phyloP scores from a whole-genome alignment of 768 basidiomycete genomes.

The Kwoniella europaea region DNA sequence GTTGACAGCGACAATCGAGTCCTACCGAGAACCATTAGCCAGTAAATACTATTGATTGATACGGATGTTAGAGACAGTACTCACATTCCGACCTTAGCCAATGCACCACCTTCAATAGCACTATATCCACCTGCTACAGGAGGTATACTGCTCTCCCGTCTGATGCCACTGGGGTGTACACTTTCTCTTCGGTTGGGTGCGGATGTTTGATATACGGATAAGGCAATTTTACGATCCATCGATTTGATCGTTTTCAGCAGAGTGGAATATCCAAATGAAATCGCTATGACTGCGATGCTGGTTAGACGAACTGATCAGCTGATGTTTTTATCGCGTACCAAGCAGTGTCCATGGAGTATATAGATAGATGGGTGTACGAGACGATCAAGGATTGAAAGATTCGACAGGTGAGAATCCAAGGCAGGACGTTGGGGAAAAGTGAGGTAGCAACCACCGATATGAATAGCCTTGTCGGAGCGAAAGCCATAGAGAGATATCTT shows the following conservation, averaged over 20 bases:
- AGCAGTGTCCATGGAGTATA: too few species aligned
- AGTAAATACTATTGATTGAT: neutral
- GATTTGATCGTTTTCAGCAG: constrained; percentile 40
- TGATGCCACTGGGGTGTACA: neutral
- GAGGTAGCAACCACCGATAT: too few species aligned
- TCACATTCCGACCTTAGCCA: constrained; percentile 28
- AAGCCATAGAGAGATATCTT: neutral
- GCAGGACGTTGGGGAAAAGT: too few species aligned
- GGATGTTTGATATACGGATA: constrained; percentile 33
- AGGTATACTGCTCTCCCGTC: constrained; percentile 36
- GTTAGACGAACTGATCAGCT: neutral
- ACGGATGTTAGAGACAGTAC: neutral
- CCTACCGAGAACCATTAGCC: neutral
- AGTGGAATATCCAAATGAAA: constrained; percentile 49
- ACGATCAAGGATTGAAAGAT: too few species aligned
- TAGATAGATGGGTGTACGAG: too few species aligned
- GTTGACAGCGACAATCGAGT: constrained; percentile 25
- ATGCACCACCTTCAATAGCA: constrained; percentile 32
- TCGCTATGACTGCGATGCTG: constrained; percentile 43
- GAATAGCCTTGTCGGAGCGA: too few species aligned
- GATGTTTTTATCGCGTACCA: too few species aligned
- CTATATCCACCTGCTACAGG: constrained; percentile 33
- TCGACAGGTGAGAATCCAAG: too few species aligned
- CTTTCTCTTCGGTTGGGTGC: constrained; percentile 15
- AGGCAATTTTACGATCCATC: constrained; percentile 42